A percentile compares a stretch with the other conserved stretches of the same genome.
Conservation (phyloP, 371 early-diverging fungal genomes). For the Apophysomyces ossiformis region DNA sequence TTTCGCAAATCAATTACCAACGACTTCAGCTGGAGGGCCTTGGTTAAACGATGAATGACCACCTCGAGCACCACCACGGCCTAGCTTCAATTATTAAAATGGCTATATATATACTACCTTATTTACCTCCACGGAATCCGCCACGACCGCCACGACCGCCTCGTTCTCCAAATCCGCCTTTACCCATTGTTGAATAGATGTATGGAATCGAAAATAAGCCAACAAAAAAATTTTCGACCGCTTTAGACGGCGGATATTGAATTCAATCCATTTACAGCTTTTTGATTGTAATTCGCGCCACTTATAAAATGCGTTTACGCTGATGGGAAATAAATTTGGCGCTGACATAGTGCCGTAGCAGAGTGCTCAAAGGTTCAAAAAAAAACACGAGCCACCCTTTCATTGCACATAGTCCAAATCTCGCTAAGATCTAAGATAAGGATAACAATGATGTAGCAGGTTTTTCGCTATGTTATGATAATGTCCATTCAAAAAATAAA, state of each 20-base stretch:
- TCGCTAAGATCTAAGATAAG: too few relatives aligned
- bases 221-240: not conserved
- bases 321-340: too few relatives aligned
- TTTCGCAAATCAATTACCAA: constrained; percentile 53
- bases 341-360: too few relatives aligned
- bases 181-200: constrained; percentile 33
- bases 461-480: too few relatives aligned
- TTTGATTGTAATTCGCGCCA: too few relatives aligned
- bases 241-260: not conserved
- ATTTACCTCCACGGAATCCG: constrained; percentile 46
- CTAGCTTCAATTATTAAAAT: constrained; percentile 21
- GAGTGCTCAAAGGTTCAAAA: too few relatives aligned
- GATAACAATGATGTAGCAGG: too few relatives aligned
- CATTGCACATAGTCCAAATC: too few relatives aligned
- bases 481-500: too few relatives aligned
- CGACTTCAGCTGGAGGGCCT: constrained; percentile 82
- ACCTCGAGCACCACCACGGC: constrained; percentile 73
- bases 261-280: too few relatives aligned
- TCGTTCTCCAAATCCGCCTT: constrained; percentile 55
- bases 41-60: constrained; percentile 49
- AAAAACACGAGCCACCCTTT: too few relatives aligned
- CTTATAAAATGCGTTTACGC: too few relatives aligned
- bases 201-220: not conserved
- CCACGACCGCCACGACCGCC: constrained; percentile 49
- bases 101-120: not conserved